A percentile compares a stretch with the other conserved stretches of the same genome.
Conservation (phyloP, 371 early-diverging fungal species). For the Mucor velutinosus region DNA sequence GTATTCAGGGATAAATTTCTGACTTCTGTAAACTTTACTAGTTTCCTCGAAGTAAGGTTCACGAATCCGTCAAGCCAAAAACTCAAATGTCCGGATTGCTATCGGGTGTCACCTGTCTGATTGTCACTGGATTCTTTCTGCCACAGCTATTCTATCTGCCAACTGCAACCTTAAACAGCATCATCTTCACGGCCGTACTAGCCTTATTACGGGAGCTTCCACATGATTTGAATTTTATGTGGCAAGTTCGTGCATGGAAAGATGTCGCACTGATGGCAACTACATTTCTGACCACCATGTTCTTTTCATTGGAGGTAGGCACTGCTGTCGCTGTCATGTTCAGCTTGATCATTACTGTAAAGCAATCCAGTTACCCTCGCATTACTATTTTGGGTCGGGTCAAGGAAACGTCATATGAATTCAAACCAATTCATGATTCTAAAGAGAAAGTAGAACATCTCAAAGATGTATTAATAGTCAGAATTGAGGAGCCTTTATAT, state of each 20-base stretch:
- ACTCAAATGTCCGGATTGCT: slow-evolving; percentile 86
- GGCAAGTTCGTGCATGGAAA: slow-evolving; percentile 77
- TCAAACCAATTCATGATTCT: slow-evolving; percentile 17
- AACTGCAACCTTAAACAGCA: slow-evolving; percentile 73
- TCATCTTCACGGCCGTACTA: slow-evolving; percentile 81
- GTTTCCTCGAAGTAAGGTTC: slow-evolving; percentile 81
- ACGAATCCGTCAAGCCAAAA: slow-evolving; percentile 79
- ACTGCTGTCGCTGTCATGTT: slow-evolving; percentile 80
- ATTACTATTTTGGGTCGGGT: slow-evolving; percentile 61
- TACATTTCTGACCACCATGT: slow-evolving; percentile 77
- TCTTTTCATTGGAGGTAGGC: slow-evolving; percentile 84
- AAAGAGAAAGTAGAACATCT: slow-evolving; percentile 52
- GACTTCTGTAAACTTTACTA: slow-evolving; percentile 9
- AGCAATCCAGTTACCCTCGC: slow-evolving; percentile 78
- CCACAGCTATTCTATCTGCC: slow-evolving; percentile 85
- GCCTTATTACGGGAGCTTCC: slow-evolving; percentile 77
- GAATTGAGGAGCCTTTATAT: slow-evolving; percentile 84
- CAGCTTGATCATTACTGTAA: slow-evolving; percentile 84
- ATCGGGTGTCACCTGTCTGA: slow-evolving; percentile 64
- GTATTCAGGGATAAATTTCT: not conserved
- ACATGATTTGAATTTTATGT: slow-evolving; percentile 77
- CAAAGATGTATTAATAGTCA: slow-evolving; percentile 79
- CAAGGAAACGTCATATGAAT: slow-evolving; percentile 20
- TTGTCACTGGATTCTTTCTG: slow-evolving; percentile 69
- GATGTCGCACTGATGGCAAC: slow-evolving; percentile 76